A percentile compares a stretch with the other conserved stretches of the same genome.
Conservation (phyloP, 202 grass and related monocot genomes). For the Schoenoplectus tabernaemontani region DNA sequence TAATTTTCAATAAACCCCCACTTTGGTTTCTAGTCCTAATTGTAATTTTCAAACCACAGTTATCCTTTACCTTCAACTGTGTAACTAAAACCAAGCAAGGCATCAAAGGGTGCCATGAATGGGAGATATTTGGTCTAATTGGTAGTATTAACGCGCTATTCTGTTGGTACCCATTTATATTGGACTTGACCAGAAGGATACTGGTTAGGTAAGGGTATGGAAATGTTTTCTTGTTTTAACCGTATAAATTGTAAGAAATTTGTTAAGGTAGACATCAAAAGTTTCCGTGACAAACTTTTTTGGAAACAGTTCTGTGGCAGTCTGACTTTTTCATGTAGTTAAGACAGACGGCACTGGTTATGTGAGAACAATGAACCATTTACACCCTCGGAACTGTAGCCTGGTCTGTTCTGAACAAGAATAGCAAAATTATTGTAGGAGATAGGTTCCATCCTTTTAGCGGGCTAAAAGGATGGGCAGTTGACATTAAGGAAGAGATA, state of each 20-base stretch:
- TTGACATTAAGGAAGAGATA: too few species aligned
- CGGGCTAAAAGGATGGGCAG: too few species aligned
- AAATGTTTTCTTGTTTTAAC: too few species aligned
- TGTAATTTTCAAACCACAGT: neutral
- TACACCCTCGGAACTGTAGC: neutral
- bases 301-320: neutral
- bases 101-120: neutral
- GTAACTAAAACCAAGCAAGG: constrained; percentile 6
- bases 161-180: neutral
- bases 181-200: neutral
- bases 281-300: neutral
- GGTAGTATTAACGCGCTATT: neutral
- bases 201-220: neutral
- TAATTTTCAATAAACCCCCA: neutral
- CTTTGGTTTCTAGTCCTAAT: neutral
- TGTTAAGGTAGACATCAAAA: neutral
- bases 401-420: neutral
- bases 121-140: neutral
- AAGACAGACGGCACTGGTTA: neutral
- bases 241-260: too few species aligned
- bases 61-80: neutral
- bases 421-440: neutral
- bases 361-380: neutral
- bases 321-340: neutral
- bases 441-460: too few species aligned